These are phyloP conservation scores for Plantago lanceolata DNA, from an alignment of 305 asterid genomes.

Conservation along the genomic window DNA sequence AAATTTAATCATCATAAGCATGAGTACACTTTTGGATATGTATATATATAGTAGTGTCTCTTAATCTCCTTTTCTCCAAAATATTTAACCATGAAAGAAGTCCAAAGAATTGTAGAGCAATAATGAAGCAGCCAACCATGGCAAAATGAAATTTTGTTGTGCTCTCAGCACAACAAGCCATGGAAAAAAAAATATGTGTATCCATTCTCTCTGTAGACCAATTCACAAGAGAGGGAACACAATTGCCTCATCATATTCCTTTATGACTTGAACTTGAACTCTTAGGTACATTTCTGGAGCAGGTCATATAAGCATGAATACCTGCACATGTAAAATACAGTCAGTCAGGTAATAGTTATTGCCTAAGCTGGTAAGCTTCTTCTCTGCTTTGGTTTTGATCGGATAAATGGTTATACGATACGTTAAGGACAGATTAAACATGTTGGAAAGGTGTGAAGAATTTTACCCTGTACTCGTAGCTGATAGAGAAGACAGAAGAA, in stretches of 20 bases:
- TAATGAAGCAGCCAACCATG: slow-evolving; percentile 34
- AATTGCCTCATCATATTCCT: slow-evolving; percentile 23
- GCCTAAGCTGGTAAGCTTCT: not conserved
- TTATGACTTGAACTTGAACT: slow-evolving; percentile 4
- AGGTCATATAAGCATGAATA: slow-evolving; percentile 8
- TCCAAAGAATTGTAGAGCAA: slow-evolving; percentile 20
- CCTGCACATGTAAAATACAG: slow-evolving; percentile 7
- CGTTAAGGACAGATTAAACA: not conserved
- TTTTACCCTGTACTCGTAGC: slow-evolving; percentile 19
- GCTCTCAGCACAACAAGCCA: slow-evolving; percentile 32
- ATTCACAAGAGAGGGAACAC: slow-evolving; percentile 12
- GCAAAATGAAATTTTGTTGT: slow-evolving; percentile 29
- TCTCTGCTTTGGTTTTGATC: not conserved
- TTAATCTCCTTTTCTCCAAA: slow-evolving; percentile 15
- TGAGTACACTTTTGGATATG: not conserved
- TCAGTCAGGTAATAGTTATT: not conserved
- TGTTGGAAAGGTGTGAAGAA: not conserved
- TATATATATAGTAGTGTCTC: not conserved
- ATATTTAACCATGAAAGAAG: slow-evolving; percentile 9
- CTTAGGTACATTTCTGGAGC: slow-evolving; percentile 9
- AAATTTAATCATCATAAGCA: not conserved
- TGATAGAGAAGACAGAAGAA: slow-evolving; percentile 20
- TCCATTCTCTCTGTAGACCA: slow-evolving; percentile 12
- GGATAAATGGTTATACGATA: not conserved
- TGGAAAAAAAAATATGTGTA: slow-evolving; percentile 38